Percentiles rank a stretch among this genome's conserved stretches.
These are phyloP conservation scores for Bipolaris sorokiniana DNA, from an alignment of 2,329 filamentous ascomycete species.

Conservation along the genomic window DNA sequence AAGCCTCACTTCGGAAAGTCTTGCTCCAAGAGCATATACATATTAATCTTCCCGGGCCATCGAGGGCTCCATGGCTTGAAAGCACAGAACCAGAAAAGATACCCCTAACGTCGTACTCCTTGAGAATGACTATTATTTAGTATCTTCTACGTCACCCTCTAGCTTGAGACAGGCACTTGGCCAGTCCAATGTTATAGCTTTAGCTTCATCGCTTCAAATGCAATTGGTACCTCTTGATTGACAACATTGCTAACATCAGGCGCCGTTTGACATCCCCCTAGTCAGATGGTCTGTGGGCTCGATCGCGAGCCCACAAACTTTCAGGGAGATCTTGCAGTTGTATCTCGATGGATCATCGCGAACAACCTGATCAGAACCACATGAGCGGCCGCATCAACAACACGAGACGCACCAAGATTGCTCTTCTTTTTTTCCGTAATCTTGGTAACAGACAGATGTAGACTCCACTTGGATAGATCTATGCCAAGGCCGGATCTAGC, in stretches of 20 bases:
- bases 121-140: not conserved
- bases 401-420: not conserved
- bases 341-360: not conserved
- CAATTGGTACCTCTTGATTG: slow-evolving; percentile 25
- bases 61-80: not conserved
- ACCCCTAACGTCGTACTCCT: not conserved
- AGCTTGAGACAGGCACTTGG: slow-evolving; percentile 10
- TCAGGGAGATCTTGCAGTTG: not conserved
- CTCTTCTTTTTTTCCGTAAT: not conserved
- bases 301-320: slow-evolving; percentile 1
- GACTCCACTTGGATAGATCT: slow-evolving; percentile 2
- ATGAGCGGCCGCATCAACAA: not conserved
- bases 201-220: slow-evolving; percentile 10
- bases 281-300: not conserved
- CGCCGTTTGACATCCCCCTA: not conserved
- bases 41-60: not conserved
- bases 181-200: not conserved
- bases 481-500: slow-evolving; percentile 10
- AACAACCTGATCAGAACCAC: slow-evolving; percentile 3
- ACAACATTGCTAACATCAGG: slow-evolving; percentile 9
- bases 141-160: not conserved
- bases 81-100: not conserved
- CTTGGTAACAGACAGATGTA: slow-evolving; percentile 7
- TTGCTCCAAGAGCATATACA: not conserved
- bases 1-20: not conserved